phyloP scores from a whole-genome alignment of 108 stramenopile genomes.

The Seminavis robusta region DNA sequence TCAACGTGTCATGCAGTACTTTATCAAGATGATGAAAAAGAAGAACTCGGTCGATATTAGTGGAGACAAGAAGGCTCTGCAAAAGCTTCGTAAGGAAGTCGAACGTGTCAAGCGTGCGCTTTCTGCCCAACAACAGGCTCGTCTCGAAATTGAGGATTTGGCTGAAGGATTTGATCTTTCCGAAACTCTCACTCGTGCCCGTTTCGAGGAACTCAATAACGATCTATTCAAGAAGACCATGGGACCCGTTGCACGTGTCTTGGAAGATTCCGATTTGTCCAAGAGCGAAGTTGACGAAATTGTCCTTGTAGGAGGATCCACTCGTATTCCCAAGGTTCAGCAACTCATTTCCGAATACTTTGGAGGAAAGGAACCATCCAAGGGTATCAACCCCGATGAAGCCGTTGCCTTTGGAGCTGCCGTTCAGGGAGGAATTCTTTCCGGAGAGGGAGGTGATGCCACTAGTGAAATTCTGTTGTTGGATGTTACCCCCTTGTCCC shows the following conservation, averaged over 20 bases:
- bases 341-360: constrained; percentile 90
- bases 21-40: constrained; percentile 68
- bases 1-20: constrained; percentile 89
- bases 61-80: constrained; percentile 67
- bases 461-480: constrained; percentile 85
- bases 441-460: constrained; percentile 71
- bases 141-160: constrained; percentile 85
- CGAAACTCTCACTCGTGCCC: constrained; percentile 93
- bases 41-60: constrained; percentile 60
- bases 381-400: constrained; percentile 96
- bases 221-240: constrained; percentile 97
- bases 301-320: constrained; percentile 97
- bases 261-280: constrained; percentile 86
- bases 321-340: constrained; percentile 96
- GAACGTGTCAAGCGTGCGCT: constrained; percentile 91
- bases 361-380: constrained; percentile 90
- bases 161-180: constrained; percentile 79
- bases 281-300: constrained; percentile 94
- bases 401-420: constrained; percentile 97
- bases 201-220: constrained; percentile 96
- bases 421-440: constrained; percentile 93
- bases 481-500: constrained; percentile 92
- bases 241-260: constrained; percentile 83
- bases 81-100: constrained; percentile 84
- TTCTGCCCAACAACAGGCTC: constrained; percentile 71